Base-by-base conservation (phyloP, 2,329 filamentous ascomycete species). In the Paraphoma sp. region DNA sequence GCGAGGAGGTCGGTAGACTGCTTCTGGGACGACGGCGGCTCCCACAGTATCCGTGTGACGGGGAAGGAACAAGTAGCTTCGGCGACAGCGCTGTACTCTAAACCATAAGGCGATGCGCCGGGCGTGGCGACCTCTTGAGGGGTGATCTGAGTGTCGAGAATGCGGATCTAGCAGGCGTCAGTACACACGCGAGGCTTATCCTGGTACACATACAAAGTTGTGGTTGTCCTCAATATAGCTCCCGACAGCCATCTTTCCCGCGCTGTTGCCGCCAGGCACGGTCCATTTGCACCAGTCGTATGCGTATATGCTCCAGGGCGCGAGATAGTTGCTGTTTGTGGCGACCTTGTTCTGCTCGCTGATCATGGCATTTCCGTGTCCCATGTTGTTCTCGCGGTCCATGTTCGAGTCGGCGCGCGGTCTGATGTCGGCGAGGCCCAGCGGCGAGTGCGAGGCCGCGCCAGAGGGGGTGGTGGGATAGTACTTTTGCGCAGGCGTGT, bases 261-360 rank as follows among this genome's bases (percentile, higher is more conserved):
- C 92, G 60, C 91, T 89, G 64, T 88, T 78, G 33, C 76, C 75
- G 36, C 81, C 81, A 41, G 92, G 87, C 2, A 94, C 88, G 14
- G 91, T 87, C 94, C 95, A 99, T 79, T 99, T 99, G 82, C 95
- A 99, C 95, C 95, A 99, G 80, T 99, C 95, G 70, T 96, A 94
- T 11, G 95, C 94, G 76, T 98, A 99, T 53, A 96, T 89, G 12
- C 93, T 90, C 92, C 95, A 99, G 0, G 94, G 93, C 4, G 94
- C 93, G 61, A 96, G 80, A 73, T 97, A 97, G 75, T 94, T 97
- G 82, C 92, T 96, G 62, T 94, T 96, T 6, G 73, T 91, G 77
- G 73, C 89, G 60, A 86, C 75, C 72, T 86, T 86, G 61, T 87
- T 86, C 49, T 87, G 82, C 70, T 93, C 90, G 72, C 89, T 89